A percentile compares a stretch with the other conserved stretches of the same genome.
These are phyloP conservation scores for Rhynchospora breviuscula DNA, from an alignment of 176 grass and related monocot species.

Conservation along the genomic window DNA sequence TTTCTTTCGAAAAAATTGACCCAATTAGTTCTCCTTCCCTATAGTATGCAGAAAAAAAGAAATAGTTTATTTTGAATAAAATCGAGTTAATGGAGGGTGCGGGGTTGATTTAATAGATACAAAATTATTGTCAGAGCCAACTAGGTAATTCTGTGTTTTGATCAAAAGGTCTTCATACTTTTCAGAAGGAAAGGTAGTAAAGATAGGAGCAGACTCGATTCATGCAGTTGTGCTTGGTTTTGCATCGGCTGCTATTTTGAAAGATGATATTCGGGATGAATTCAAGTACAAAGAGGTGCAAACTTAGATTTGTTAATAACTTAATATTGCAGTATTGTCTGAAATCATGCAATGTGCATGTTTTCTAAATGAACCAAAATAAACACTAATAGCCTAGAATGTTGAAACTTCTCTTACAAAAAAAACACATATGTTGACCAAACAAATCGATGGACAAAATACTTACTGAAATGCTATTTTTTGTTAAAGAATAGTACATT, in stretches of 20 bases:
- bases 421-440: neutral
- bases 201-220: slow-evolving; percentile 74
- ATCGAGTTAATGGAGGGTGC: neutral
- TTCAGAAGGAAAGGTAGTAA: slow-evolving; percentile 87
- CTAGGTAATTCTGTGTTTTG: neutral
- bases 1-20: neutral
- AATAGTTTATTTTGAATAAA: neutral
- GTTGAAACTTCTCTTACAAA: neutral
- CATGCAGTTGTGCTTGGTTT: slow-evolving; percentile 74
- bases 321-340: slow-evolving; percentile 5
- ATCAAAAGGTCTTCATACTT: neutral
- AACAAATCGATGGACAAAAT: neutral
- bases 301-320: slow-evolving; percentile 11
- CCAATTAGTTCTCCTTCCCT: neutral
- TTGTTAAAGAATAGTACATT: neutral
- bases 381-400: neutral
- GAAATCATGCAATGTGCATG: neutral
- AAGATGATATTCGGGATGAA: slow-evolving; percentile 55
- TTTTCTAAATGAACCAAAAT: neutral
- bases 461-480: slow-evolving; percentile 8
- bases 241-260: slow-evolving; percentile 78
- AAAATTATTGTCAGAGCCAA: neutral
- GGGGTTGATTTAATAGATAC: neutral
- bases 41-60: neutral
- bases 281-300: slow-evolving; percentile 69